Evolutionary conservation across 108 stramenopile genomes (phyloP).

Genomic region (Pseudonitzschia multistriata): DNA sequence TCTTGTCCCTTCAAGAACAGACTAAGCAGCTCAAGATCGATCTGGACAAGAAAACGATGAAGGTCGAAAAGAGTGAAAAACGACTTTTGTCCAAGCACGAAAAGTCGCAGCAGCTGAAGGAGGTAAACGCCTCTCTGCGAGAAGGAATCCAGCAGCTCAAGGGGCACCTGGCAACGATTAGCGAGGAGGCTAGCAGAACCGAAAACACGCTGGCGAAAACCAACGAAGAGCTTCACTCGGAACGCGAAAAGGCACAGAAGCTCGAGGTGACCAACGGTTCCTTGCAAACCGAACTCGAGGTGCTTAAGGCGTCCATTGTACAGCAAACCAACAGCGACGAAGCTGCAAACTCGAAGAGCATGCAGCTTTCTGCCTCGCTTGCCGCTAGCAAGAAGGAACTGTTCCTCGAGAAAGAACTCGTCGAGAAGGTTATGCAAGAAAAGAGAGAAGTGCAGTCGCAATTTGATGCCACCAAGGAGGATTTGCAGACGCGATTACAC

Average conservation of each 20-base stretch:
- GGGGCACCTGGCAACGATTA: slow-evolving; percentile 8
- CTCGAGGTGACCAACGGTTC: not conserved
- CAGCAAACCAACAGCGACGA: not conserved
- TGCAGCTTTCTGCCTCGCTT: slow-evolving; percentile 6
- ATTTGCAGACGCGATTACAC: not conserved
- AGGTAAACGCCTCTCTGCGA: slow-evolving; percentile 2
- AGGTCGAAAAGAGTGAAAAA: slow-evolving; percentile 9
- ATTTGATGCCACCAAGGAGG: slow-evolving; percentile 2
- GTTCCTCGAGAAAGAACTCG: not conserved
- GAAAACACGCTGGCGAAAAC: not conserved
- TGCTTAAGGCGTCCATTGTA: not conserved
- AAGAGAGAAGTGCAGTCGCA: not conserved
- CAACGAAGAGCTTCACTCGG: not conserved
- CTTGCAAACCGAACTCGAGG: not conserved
- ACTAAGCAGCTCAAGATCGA: slow-evolving; percentile 1
- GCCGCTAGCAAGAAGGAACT: slow-evolving; percentile 7
- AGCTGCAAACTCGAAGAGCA: not conserved
- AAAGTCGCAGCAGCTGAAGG: slow-evolving; percentile 1
- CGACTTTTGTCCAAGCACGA: slow-evolving; percentile 5
- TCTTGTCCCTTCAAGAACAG: not conserved
- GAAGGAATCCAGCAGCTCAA: slow-evolving; percentile 12
- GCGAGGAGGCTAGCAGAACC: slow-evolving; percentile 1
- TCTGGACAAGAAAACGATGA: not conserved
- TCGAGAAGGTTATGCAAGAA: not conserved
- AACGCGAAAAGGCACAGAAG: slow-evolving; percentile 3